Evolutionary conservation across 257 asterid species (phyloP), one percentile per base, ranked within the genome.

Genomic region (Coffea canephora): DNA sequence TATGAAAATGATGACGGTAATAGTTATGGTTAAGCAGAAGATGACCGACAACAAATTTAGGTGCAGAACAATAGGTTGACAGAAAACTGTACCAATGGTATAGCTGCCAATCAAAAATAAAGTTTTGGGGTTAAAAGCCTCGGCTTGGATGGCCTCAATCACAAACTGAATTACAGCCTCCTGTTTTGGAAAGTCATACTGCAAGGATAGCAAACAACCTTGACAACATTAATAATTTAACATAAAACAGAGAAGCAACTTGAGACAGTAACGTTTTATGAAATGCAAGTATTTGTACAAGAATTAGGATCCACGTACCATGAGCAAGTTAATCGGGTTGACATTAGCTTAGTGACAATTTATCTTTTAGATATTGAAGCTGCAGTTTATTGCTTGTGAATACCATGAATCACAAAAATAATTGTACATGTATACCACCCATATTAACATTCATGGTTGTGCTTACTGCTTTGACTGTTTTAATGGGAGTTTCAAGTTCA

Each of bases 131-230:
- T 95, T 95, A 78, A 95, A 95, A 65, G 92, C 87, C 88, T 95
- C 99, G 36, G 99, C 99, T 87, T 92, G 98, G 87, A 95, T 92
- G 83, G 99, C 92, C 79, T 95, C 99, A 31, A 95, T 91, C 80
- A 92, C 97, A 79, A 93, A 95, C 74, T 95, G 99, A 90, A 95
- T 90, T 77, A 95, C 85, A 19, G 92, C 87, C 67, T 92, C 97
- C 86, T 93, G 98, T 78, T 95, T 93, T 13, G 99, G 99, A 79
- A 95, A 95, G 89, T 93, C 94, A 82, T 95, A 92, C 99, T 95
- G 94, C 90, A 87, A 77, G 70, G 76, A 68, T 21, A 74, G 74
- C 65, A 68, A 82, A n/a, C 77, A 82, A 31, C 73, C 48, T 43
- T 23, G 68, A 64, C 36, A 50, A 8, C 23, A 39, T 25, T 5